A percentile compares a stretch with the other conserved stretches of the same genome.
Evolutionary conservation across 148 eudicot species (phyloP).

Genomic region (Pharnaceum exiguum): DNA sequence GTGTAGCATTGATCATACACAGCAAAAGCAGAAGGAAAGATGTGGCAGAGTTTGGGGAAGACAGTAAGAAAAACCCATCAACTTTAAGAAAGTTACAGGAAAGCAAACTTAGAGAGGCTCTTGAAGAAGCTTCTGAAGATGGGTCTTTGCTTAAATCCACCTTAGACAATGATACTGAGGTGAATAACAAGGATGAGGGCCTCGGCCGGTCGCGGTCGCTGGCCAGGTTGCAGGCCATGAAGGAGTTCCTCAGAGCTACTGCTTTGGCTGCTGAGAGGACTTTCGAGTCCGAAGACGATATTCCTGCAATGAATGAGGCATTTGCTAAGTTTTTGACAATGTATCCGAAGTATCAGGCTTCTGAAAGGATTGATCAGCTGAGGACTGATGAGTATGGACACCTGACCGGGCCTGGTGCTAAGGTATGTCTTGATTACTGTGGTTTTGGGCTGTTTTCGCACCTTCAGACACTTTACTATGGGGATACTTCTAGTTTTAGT

Average conservation of each 20-base stretch:
- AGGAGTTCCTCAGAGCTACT: slow-evolving; percentile 86
- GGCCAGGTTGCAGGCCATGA: slow-evolving; percentile 70
- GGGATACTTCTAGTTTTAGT: slow-evolving; percentile 82
- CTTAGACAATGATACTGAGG: slow-evolving; percentile 50
- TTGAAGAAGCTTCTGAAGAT: slow-evolving; percentile 95
- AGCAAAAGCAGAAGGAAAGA: slow-evolving; percentile 69
- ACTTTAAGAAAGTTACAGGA: slow-evolving; percentile 63
- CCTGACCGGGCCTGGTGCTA: slow-evolving; percentile 44
- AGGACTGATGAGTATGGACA: slow-evolving; percentile 84
- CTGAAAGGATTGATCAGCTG: slow-evolving; percentile 82
- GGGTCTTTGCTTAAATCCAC: slow-evolving; percentile 75
- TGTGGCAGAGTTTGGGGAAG: slow-evolving; percentile 45
- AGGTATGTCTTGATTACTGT: slow-evolving; percentile 96
- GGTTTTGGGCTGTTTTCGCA: slow-evolving; percentile 96
- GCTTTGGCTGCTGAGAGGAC: slow-evolving; percentile 79
- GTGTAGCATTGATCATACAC: slow-evolving; percentile 66
- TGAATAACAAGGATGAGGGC: slow-evolving; percentile 49
- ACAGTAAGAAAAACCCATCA: slow-evolving; percentile 47
- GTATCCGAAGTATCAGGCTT: slow-evolving; percentile 79
- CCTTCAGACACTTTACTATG: slow-evolving; percentile 70
- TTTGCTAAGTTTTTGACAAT: slow-evolving; percentile 77
- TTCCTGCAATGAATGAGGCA: slow-evolving; percentile 62
- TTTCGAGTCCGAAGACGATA: slow-evolving; percentile 53
- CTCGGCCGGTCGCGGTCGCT: slow-evolving; percentile 78
- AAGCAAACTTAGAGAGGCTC: slow-evolving; percentile 80